A percentile compares a stretch with the other conserved stretches of the same genome.
These are phyloP conservation scores for Cercophora sp. DNA, from an alignment of 495 filamentous ascomycete genomes.

Conservation along the genomic window DNA sequence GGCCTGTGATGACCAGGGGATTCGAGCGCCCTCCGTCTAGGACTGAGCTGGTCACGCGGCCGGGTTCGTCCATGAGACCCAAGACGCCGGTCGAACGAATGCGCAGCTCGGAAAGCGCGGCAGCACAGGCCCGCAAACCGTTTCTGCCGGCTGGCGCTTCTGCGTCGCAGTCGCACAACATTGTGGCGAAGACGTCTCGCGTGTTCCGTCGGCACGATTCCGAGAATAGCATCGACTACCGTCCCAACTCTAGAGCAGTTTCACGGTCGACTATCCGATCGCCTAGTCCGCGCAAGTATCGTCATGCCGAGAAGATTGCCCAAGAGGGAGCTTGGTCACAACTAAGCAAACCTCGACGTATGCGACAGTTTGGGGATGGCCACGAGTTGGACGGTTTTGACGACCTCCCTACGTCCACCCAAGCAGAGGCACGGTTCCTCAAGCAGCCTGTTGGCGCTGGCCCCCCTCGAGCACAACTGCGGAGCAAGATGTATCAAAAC, in stretches of 20 bases:
- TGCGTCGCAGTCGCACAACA: constrained; percentile 72
- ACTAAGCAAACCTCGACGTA: constrained; percentile 67
- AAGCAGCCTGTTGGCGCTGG: constrained; percentile 73
- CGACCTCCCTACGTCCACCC: constrained; percentile 84
- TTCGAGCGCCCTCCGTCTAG: constrained; percentile 52
- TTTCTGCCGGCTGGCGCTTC: constrained; percentile 79
- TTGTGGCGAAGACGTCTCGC: constrained; percentile 65
- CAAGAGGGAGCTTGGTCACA: constrained; percentile 46
- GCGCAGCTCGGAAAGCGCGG: constrained; percentile 51
- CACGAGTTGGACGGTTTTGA: constrained; percentile 90
- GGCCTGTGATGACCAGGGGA: constrained; percentile 35
- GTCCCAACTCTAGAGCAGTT: constrained; percentile 52
- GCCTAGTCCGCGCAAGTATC: constrained; percentile 50
- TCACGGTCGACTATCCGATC: constrained; percentile 52
- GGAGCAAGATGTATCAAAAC: constrained; percentile 59
- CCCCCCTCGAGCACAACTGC: constrained; percentile 52
- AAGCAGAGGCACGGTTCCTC: constrained; percentile 74
- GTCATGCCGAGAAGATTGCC: constrained; percentile 34
- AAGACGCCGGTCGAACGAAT: constrained; percentile 67
- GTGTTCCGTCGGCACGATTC: constrained; percentile 72
- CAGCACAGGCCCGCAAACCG: constrained; percentile 55
- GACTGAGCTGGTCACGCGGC: constrained; percentile 27
- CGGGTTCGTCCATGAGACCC: constrained; percentile 52
- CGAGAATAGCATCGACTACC: constrained; percentile 51
- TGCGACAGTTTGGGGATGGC: constrained; percentile 84